phyloP scores from a whole-genome alignment of 495 filamentous ascomycete species.

The Viridothelium virens region DNA sequence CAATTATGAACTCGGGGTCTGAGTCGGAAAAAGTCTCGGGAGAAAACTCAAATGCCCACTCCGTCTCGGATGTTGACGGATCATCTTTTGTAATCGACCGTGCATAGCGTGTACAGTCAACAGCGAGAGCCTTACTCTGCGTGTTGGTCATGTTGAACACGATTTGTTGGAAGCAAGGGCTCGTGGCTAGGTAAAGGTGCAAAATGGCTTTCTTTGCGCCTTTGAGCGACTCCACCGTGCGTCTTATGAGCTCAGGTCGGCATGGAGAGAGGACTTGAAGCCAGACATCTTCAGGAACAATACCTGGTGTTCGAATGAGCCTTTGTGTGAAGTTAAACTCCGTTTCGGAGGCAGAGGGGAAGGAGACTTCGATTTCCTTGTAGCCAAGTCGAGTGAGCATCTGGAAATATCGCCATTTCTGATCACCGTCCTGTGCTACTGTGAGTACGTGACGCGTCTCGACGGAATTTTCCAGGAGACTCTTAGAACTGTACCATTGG shows the following conservation, averaged over 20 bases:
- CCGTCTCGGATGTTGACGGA: conserved; percentile 61
- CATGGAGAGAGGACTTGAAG: conserved; percentile 92
- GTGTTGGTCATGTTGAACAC: conserved; percentile 83
- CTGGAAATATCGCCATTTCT: conserved; percentile 91
- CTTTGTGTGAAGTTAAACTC: conserved; percentile 93
- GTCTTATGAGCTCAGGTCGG: conserved; percentile 81
- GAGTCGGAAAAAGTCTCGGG: conserved; percentile 96
- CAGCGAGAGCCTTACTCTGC: conserved; percentile 73
- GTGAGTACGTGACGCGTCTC: conserved; percentile 12
- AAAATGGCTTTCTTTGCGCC: conserved; percentile 93
- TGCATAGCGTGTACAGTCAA: conserved; percentile 77
- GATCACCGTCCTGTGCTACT: conserved; percentile 64
- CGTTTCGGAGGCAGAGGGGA: conserved; percentile 86
- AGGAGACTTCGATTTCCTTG: conserved; percentile 97
- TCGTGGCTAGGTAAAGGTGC: conserved; percentile 94
- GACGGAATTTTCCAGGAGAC: not conserved
- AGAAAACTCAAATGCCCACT: conserved; percentile 94
- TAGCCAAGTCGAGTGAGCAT: conserved; percentile 92
- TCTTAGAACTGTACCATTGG: conserved; percentile 44
- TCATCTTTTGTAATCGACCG: conserved; percentile 93
- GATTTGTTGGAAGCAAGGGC: conserved; percentile 82
- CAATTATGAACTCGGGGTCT: conserved; percentile 70
- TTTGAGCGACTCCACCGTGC: conserved; percentile 82
- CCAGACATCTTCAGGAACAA: conserved; percentile 88
- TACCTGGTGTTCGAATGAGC: conserved; percentile 77